Evolutionary conservation across 2,329 filamentous ascomycete species (phyloP), one percentile per base, ranked within the genome.

Genomic region (Neocatenulostroma microsporum): DNA sequence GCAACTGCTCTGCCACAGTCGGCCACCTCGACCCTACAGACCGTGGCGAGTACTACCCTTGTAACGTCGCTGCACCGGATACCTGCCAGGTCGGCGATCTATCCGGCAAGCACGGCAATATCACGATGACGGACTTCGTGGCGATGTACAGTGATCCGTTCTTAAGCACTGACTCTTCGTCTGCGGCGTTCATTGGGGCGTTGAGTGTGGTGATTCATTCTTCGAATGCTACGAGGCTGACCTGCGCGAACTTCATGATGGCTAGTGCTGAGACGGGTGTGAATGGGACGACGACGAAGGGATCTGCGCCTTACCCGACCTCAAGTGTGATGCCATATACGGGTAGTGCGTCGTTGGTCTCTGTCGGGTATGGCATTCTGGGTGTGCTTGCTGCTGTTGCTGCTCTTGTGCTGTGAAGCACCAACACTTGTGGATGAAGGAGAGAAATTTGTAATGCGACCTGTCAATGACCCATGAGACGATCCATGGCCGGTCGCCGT

Each of bases 1-100:
- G 82, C 46, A 84, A 86, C 70, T 89, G 84, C 68, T 81, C 74
- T 34, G 60, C 60, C 4, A 80, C 84, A 1, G 66, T 74, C 3
- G 74, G 67, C 2, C 84, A 89, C 53, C 71, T 86, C 10, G 82
- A 88, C 53, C 83, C 84, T 13, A 84, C 71, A 57, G 56, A 68
- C 33, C 78, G 80, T 34, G 76, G 76, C 45, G 76, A 85, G 53
- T 61, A 60, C 2, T 66, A 77, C 4, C 50, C 70, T 4, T 89
- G 84, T 62, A 68, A 85, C 52, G 24, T 62, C 9, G 49, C 56
- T 8, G 54, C 63, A 5, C 79, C 79, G 6, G 61, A 73, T 43
- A 78, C 74, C 8, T 91, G 84, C 65, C 76, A 89, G 62, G 75
- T 84, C 9, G 84, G 84, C 46, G 84, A 89, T 57, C 67, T 87